Conservation (phyloP, 2,329 filamentous ascomycete genomes). For the Parascedosporium putredinis region DNA sequence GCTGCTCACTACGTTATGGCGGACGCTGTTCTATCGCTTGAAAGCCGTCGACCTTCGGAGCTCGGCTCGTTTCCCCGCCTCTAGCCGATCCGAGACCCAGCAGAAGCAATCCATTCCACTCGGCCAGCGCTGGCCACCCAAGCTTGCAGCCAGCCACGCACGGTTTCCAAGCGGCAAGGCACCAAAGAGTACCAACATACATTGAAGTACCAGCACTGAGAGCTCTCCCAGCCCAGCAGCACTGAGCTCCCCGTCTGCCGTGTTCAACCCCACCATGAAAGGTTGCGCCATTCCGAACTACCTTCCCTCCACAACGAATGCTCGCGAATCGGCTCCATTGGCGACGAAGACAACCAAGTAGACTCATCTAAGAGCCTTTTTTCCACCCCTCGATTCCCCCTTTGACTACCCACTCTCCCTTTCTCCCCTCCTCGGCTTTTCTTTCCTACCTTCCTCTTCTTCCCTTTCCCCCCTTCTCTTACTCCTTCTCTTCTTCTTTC, state of each 20-base stretch:
- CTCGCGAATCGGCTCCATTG: not conserved
- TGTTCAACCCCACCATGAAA: not conserved
- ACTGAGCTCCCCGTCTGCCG: not conserved
- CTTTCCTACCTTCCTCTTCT: not conserved
- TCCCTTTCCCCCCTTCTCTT: not conserved
- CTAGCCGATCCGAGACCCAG: not conserved
- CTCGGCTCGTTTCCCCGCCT: not conserved
- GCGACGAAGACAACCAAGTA: not conserved
- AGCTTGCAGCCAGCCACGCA: no score
- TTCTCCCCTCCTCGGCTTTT: not conserved
- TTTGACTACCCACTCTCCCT: not conserved
- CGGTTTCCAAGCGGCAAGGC: no score
- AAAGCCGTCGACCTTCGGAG: no score
- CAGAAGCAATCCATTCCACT: not conserved
- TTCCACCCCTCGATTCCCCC: no score
- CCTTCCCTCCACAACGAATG: not conserved
- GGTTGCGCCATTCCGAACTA: slow-evolving; percentile 1
- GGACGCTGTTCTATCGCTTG: no score
- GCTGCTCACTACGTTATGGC: no score
- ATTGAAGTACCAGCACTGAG: no score
- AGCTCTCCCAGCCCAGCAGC: no score
- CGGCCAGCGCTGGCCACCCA: no score
- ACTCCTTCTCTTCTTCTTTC: not conserved
- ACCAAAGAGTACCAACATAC: no score
- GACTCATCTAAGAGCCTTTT: no score